Evolutionary conservation across 2,329 filamentous ascomycete genomes (phyloP).

Genomic region (Neonectria sp.): DNA sequence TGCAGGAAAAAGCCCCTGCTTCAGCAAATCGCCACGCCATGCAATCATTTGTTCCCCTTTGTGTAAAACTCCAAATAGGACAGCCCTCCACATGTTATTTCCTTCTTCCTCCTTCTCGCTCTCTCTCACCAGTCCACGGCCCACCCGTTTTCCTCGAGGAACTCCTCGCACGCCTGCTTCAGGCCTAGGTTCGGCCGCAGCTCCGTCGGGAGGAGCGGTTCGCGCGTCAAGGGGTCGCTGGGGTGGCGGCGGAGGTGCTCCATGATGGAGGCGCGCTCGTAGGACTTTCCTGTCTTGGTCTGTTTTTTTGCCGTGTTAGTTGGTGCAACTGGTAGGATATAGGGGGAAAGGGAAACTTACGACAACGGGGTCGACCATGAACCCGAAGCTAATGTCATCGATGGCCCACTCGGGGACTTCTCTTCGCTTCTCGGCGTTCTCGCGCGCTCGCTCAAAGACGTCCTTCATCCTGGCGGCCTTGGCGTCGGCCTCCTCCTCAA

Average conservation of each 20-base stretch:
- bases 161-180: constrained; percentile 87
- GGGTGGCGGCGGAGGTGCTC: constrained; percentile 84
- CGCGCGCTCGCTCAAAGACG: constrained; percentile 68
- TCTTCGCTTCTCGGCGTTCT: constrained; percentile 61
- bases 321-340: constrained; percentile 4
- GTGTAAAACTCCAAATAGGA: constrained; percentile 26
- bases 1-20: constrained; percentile 7
- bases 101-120: background rate
- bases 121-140: constrained; percentile 84
- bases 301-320: constrained; percentile 45
- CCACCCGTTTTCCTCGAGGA: constrained; percentile 90
- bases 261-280: constrained; percentile 87
- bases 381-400: constrained; percentile 81
- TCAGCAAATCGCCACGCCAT: constrained; percentile 4
- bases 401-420: constrained; percentile 83
- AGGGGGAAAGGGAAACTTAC: constrained; percentile 53
- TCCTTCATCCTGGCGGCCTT: constrained; percentile 62
- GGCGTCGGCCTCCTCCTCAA: constrained; percentile 62
- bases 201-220: constrained; percentile 77
- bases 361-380: constrained; percentile 80
- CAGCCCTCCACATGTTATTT: background rate
- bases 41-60: constrained; percentile 4
- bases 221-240: constrained; percentile 88
- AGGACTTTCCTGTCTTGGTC: constrained; percentile 91
- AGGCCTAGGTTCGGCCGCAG: constrained; percentile 86